Conservation (phyloP, 108 stramenopile genomes). For the Nitzschia sp. region DNA sequence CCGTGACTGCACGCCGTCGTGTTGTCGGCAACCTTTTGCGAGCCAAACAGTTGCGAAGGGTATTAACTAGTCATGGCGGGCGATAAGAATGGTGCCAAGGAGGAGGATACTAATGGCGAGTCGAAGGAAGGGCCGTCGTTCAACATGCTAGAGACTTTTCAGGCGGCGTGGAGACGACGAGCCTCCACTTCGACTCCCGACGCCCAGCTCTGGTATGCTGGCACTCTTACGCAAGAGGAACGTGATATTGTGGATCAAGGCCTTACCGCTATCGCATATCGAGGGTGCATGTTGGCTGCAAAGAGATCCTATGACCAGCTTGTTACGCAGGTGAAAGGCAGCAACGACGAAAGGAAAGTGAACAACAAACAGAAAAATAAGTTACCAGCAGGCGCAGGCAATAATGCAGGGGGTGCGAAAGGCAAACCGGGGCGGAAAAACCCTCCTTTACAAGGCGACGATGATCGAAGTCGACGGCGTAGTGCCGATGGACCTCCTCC, state of each 20-base stretch:
- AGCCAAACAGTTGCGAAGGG: neutral
- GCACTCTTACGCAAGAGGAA: conserved; percentile 30
- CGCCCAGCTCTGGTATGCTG: conserved; percentile 24
- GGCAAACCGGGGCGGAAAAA: neutral
- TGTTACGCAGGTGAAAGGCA: conserved; percentile 43
- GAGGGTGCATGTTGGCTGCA: conserved; percentile 73
- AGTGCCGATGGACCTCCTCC: conserved; percentile 6
- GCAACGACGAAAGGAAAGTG: conserved; percentile 1
- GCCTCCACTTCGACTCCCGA: conserved; percentile 11
- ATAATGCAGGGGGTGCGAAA: neutral
- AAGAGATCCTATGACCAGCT: conserved; percentile 58
- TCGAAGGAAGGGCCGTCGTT: neutral
- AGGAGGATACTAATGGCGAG: conserved; percentile 1
- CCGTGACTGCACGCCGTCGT: neutral
- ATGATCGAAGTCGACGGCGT: conserved; percentile 6
- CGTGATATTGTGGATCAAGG: conserved; percentile 57
- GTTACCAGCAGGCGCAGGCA: neutral
- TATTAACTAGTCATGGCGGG: neutral
- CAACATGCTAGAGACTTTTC: conserved; percentile 12
- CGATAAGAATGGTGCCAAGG: neutral
- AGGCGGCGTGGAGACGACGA: conserved; percentile 17
- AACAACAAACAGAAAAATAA: conserved; percentile 5
- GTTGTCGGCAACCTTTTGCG: neutral
- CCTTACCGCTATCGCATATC: conserved; percentile 59
- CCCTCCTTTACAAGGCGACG: neutral